These are phyloP conservation scores for Elasticomyces elasticus DNA, from an alignment of 495 filamentous ascomycete species.

Conservation along the genomic window DNA sequence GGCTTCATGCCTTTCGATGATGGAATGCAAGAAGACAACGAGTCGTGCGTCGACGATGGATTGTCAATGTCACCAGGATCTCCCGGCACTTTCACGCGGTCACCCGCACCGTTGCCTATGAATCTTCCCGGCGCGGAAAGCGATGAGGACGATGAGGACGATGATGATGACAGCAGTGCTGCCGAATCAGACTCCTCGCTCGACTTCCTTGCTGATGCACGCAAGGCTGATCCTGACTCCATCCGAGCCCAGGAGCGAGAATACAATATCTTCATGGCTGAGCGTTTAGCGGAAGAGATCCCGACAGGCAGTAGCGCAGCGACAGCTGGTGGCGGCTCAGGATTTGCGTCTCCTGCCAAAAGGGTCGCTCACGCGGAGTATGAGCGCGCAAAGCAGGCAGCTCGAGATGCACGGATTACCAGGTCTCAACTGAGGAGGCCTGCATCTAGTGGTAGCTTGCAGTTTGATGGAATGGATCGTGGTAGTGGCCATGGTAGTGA, in stretches of 20 bases:
- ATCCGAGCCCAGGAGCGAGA: constrained; percentile 26
- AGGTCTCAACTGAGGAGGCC: not conserved
- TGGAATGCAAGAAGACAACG: constrained; percentile 14
- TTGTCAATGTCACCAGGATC: constrained; percentile 3
- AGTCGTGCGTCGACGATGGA: constrained; percentile 22
- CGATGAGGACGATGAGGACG: constrained; percentile 7
- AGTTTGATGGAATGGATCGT: constrained; percentile 1
- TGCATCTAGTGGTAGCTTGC: not conserved
- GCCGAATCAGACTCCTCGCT: constrained; percentile 19
- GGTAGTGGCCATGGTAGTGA: no score
- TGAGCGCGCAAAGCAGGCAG: constrained; percentile 6
- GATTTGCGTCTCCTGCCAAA: constrained; percentile 29
- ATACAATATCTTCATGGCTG: constrained; percentile 30
- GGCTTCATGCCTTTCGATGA: constrained; percentile 22
- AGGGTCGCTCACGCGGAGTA: constrained; percentile 1
- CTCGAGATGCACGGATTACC: not conserved
- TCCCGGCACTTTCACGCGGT: not conserved
- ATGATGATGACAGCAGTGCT: constrained; percentile 6
- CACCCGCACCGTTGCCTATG: constrained; percentile 18
- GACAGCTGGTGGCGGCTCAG: constrained; percentile 33
- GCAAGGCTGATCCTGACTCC: constrained; percentile 25
- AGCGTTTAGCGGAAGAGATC: constrained; percentile 33
- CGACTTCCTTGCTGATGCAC: constrained; percentile 30
- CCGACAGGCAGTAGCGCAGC: constrained; percentile 34
- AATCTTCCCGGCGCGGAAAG: constrained; percentile 7